Evolutionary conservation across 495 filamentous ascomycete species (phyloP).

Genomic region (Tuber calosporum): DNA sequence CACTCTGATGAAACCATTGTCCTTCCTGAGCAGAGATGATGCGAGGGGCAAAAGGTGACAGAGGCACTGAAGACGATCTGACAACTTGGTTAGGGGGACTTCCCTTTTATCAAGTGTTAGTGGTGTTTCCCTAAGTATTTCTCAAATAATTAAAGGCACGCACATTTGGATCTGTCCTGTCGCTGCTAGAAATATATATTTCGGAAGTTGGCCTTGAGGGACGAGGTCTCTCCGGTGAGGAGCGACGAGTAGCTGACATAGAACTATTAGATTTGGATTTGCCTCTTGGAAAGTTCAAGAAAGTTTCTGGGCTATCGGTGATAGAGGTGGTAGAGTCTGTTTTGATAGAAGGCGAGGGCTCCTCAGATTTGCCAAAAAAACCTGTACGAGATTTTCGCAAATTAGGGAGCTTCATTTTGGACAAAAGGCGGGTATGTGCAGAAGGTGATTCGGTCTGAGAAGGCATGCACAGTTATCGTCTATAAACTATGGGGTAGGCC

Average conservation of each 20-base stretch:
- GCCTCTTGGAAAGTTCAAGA: conserved; percentile 10
- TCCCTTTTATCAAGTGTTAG: conserved; percentile 29
- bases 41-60: conserved; percentile 37
- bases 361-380: conserved; percentile 16
- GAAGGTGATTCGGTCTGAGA: conserved; percentile 21
- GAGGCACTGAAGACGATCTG: conserved; percentile 27
- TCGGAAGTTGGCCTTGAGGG: conserved; percentile 31
- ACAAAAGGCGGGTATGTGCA: conserved; percentile 25
- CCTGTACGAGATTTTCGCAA: conserved; percentile 24
- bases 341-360: conserved; percentile 28
- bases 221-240: conserved; percentile 24
- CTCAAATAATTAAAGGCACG: neutral
- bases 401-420: conserved; percentile 29
- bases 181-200: conserved; percentile 3
- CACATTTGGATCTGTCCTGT: conserved; percentile 1
- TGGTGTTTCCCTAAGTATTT: neutral
- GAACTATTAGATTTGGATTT: conserved; percentile 23
- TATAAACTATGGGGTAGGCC: conserved; percentile 7
- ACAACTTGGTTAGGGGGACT: conserved; percentile 12
- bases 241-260: conserved; percentile 11
- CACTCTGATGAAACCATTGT: conserved; percentile 39
- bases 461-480: conserved; percentile 16
- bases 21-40: conserved; percentile 36
- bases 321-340: conserved; percentile 29
- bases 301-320: conserved; percentile 9